Evolutionary conservation across 306 rosid genomes (phyloP).

Genomic region (Pyrus betulifolia): DNA sequence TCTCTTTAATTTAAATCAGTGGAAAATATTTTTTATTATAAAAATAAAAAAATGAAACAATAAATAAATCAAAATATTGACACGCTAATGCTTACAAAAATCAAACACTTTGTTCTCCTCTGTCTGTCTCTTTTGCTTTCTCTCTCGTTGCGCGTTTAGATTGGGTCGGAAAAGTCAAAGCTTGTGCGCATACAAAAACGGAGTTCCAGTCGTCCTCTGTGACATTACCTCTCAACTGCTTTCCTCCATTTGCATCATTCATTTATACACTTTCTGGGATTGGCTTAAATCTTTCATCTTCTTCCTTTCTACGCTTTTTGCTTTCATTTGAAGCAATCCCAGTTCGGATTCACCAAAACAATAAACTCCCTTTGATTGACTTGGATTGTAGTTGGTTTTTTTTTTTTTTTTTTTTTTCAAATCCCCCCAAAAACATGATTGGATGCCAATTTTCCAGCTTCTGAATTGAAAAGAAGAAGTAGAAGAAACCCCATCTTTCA

Average conservation of each 20-base stretch:
- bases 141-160: slow-evolving; percentile 14
- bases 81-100: background rate
- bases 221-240: background rate
- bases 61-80: background rate
- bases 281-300: background rate
- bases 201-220: background rate
- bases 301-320: background rate
- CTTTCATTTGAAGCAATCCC: background rate
- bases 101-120: background rate
- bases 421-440: background rate
- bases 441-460: background rate
- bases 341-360: background rate
- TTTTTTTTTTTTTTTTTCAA: background rate
- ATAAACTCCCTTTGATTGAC: background rate
- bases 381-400: background rate
- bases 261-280: background rate
- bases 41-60: background rate
- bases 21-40: too few relatives aligned
- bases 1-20: too few relatives aligned
- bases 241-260: background rate
- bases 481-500: background rate
- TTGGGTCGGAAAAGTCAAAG: slow-evolving; percentile 21
- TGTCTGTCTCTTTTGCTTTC: background rate
- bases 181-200: background rate
- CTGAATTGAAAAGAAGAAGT: background rate